Base-by-base conservation (phyloP, 2,329 filamentous ascomycete genomes). In the Hypoxylon sp. region DNA sequence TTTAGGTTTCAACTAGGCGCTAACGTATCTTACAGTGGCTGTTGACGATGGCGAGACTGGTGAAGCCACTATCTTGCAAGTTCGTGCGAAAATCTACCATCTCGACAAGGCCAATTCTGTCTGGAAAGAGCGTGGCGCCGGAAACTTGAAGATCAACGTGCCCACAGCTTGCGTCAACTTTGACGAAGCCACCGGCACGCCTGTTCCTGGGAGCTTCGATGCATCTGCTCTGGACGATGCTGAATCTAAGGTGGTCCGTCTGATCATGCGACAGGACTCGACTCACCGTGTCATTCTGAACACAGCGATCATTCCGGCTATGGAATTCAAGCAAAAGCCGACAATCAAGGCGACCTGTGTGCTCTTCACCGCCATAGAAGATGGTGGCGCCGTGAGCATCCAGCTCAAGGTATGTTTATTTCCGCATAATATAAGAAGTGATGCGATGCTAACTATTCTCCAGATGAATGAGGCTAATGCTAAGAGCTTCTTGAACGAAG, bases 201-300 rank as follows among this genome's bases (percentile, higher is more conserved):
- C 83, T n/a, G 78, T 86, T 53, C 79, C 85, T 1, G 83, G 83
- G 23, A 83, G 82, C 14, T 89, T 89, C 64, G 85, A 89, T 70
- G 82, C 82, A 16, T 88, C 87, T 4, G 76, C 76, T 14, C 74
- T 87, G 3, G 83, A 84, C 53, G 78, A 83, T 2, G 81, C 84
- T 16, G 80, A 82, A 16, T 78, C 81, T 54, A 85, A 85, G 69
- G 82, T 87, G 61, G 85, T 90, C 23, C 91, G 95, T 43, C 87
- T 98, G 70, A 87, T 98, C 66, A 94, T 97, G 89, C 90, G 95
- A 16, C 93, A 96, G 71, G 94, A 97, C 74, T 93, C 94, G 65
- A 96, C 93, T 0, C 89, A 94, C 74, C 88, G 93, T 21, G 89
- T 98, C 57, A 90, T 97, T 67, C 83, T 98, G 53, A 98, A 98